phyloP scores from a whole-genome alignment of 257 asterid species.

The Verbascum thapsus region DNA sequence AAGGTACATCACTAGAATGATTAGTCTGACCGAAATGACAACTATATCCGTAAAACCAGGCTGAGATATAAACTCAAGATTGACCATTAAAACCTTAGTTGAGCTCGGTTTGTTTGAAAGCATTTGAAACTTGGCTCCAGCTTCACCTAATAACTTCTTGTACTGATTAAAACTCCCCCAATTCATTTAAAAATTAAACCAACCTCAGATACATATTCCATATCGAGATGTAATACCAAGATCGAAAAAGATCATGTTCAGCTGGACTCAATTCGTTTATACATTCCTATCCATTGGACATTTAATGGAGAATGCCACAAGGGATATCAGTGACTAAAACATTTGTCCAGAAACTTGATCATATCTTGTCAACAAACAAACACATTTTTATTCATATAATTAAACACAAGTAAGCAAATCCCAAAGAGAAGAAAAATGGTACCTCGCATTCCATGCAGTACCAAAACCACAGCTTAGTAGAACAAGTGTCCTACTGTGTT shows the following conservation, averaged over 20 bases:
- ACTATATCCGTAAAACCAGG: not conserved
- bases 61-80: not conserved
- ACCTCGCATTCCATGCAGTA: constrained; percentile 97
- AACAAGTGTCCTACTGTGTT: constrained; percentile 78
- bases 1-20: not conserved
- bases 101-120: too few species aligned
- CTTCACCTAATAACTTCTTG: too few species aligned
- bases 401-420: not conserved
- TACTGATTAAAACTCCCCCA: too few species aligned
- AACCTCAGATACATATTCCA: too few species aligned
- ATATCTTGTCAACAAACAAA: constrained; percentile 1
- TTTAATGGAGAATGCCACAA: constrained; percentile 14
- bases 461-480: constrained; percentile 81
- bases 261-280: too few species aligned
- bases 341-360: not conserved
- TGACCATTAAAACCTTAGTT: too few species aligned
- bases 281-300: too few species aligned
- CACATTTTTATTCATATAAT: not conserved
- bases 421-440: not conserved
- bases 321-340: constrained; percentile 8
- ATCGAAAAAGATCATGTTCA: too few species aligned
- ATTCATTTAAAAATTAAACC: too few species aligned
- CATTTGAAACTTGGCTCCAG: too few species aligned
- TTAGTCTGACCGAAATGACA: not conserved
- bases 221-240: too few species aligned